Conservation (phyloP, 2,329 filamentous ascomycete species). For the Penicillium sp. region DNA sequence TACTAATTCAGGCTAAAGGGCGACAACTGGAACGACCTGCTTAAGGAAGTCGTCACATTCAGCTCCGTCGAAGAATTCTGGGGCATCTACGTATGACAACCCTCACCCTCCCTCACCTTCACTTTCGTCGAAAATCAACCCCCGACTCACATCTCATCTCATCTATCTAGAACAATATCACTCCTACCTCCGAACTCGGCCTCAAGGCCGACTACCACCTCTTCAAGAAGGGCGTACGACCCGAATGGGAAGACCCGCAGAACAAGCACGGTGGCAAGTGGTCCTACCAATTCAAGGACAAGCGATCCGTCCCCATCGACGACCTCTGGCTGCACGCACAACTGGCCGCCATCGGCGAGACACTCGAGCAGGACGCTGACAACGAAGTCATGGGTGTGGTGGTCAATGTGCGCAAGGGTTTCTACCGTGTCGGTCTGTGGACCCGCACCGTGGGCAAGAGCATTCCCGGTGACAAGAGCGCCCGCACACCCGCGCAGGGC, state of each 20-base stretch:
- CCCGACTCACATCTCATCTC: not conserved
- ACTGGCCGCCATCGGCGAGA: slow-evolving; percentile 95
- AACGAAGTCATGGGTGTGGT: slow-evolving; percentile 99
- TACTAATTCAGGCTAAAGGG: slow-evolving; percentile 59
- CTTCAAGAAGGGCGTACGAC: slow-evolving; percentile 95
- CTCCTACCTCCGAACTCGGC: slow-evolving; percentile 89
- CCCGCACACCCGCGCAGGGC: slow-evolving; percentile 77
- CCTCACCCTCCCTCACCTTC: slow-evolving; percentile 1
- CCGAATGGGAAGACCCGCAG: slow-evolving; percentile 97
- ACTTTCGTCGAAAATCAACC: not conserved
- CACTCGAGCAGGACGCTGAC: slow-evolving; percentile 88
- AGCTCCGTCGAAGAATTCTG: slow-evolving; percentile 99
- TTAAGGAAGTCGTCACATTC: slow-evolving; percentile 98
- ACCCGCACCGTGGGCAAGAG: slow-evolving; percentile 90
- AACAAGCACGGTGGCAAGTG: slow-evolving; percentile 99
- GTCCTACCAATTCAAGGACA: slow-evolving; percentile 98
- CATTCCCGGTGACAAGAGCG: slow-evolving; percentile 75
- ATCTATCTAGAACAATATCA: slow-evolving; percentile 88
- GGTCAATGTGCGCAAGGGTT: slow-evolving; percentile 97
- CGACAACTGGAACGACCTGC: slow-evolving; percentile 97
- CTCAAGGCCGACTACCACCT: slow-evolving; percentile 99
- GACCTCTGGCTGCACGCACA: slow-evolving; percentile 97
- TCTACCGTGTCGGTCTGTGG: slow-evolving; percentile 98
- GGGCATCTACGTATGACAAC: slow-evolving; percentile 87
- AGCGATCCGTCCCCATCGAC: slow-evolving; percentile 88